These are phyloP conservation scores for Ganoderma lingzhi DNA, from an alignment of 1,284 basidiomycete species.

Conservation along the genomic window DNA sequence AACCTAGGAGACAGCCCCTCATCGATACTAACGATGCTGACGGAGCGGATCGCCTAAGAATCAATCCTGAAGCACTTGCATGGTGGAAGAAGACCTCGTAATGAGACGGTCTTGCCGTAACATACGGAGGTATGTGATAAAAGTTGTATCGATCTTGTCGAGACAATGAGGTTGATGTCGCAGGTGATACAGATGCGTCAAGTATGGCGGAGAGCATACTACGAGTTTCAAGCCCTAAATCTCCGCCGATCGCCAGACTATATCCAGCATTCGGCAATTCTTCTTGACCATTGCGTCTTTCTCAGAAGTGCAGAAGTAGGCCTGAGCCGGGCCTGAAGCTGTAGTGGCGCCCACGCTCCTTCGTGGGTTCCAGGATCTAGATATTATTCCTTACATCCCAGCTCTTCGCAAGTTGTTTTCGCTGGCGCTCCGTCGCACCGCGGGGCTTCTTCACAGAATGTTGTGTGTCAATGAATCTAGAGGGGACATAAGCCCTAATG, in stretches of 20 bases:
- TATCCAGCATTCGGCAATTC: slow-evolving; percentile 30
- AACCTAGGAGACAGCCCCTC: not conserved
- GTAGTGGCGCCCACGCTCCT: slow-evolving; percentile 30
- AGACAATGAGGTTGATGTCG: not conserved
- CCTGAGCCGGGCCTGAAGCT: slow-evolving; percentile 36
- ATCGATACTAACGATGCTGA: slow-evolving; percentile 9
- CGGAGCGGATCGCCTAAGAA: slow-evolving; percentile 9
- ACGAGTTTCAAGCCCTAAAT: not conserved
- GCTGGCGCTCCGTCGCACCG: slow-evolving; percentile 32
- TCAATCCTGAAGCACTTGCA: not conserved
- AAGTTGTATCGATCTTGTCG: not conserved
- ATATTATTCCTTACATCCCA: slow-evolving; percentile 34
- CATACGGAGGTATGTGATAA: not conserved
- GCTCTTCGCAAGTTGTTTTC: slow-evolving; percentile 35
- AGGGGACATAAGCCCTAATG: slow-evolving; percentile 31
- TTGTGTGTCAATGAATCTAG: slow-evolving; percentile 30
- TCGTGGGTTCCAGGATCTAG: slow-evolving; percentile 33
- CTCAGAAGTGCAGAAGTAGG: slow-evolving; percentile 34
- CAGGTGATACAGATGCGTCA: not conserved
- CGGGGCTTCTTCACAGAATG: slow-evolving; percentile 30
- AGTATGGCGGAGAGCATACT: not conserved
- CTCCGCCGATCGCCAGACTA: not conserved
- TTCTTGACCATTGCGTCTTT: slow-evolving; percentile 33
- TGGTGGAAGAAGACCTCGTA: not conserved
- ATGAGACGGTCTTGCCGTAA: not conserved